Evolutionary conservation across 2,329 filamentous ascomycete species (phyloP).

Genomic region (Huntiella moniliformis): DNA sequence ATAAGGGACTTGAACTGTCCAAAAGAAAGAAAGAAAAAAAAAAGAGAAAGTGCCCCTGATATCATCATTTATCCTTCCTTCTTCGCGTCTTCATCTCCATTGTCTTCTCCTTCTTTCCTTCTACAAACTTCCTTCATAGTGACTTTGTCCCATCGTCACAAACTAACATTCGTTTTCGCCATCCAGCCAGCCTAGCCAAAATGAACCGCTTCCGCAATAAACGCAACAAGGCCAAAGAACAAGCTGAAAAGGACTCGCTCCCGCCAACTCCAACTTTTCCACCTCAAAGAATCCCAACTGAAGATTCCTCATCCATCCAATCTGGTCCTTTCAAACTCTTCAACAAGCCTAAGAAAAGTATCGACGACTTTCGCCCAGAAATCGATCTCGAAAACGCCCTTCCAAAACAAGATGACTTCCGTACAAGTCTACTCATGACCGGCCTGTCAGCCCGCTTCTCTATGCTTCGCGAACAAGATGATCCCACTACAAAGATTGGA

Average conservation of each 20-base stretch:
- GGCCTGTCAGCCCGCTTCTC: slow-evolving; percentile 89
- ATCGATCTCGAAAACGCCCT: slow-evolving; percentile 51
- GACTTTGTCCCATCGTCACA: background rate
- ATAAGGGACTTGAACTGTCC: too few species aligned
- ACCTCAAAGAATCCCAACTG: slow-evolving; percentile 26
- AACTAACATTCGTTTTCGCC: slow-evolving; percentile 1
- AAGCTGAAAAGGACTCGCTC: slow-evolving; percentile 26
- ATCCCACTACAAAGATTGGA: slow-evolving; percentile 70
- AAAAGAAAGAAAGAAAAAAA: too few species aligned
- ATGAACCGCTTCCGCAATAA: slow-evolving; percentile 62
- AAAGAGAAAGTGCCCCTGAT: too few species aligned
- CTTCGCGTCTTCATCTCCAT: background rate
- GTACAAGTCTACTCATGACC: slow-evolving; percentile 90
- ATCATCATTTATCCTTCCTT: background rate
- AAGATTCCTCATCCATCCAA: slow-evolving; percentile 21
- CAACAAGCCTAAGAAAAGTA: slow-evolving; percentile 34
- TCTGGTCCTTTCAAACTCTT: slow-evolving; percentile 36
- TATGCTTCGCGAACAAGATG: slow-evolving; percentile 89
- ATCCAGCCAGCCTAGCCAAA: slow-evolving; percentile 9
- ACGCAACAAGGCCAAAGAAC: slow-evolving; percentile 43
- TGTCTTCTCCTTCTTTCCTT: background rate
- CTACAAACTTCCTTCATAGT: background rate
- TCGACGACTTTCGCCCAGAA: slow-evolving; percentile 40
- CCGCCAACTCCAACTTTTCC: slow-evolving; percentile 16
- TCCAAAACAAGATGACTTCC: slow-evolving; percentile 73